A percentile compares a stretch with the other conserved stretches of the same genome.
Evolutionary conservation across 2,329 filamentous ascomycete genomes (phyloP).

Genomic region (Xylariales sp.): DNA sequence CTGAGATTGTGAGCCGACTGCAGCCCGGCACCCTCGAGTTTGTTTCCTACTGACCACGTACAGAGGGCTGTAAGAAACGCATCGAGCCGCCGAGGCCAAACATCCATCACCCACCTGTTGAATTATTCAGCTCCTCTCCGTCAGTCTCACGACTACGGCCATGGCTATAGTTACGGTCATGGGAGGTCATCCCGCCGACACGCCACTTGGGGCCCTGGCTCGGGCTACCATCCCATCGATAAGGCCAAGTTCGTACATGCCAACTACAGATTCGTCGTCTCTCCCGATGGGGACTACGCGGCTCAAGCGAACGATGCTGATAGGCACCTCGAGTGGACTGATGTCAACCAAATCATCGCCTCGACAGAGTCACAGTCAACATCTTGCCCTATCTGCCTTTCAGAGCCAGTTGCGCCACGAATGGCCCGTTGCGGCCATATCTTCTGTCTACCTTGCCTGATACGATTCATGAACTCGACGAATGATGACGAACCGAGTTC

Average conservation of each 20-base stretch:
- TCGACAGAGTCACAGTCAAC: slow-evolving; percentile 84
- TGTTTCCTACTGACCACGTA: too few species aligned
- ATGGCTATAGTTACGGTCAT: slow-evolving; percentile 43
- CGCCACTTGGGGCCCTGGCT: slow-evolving; percentile 78
- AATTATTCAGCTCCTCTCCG: slow-evolving; percentile 80
- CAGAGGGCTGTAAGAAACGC: slow-evolving; percentile 50
- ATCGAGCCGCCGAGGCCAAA: slow-evolving; percentile 80
- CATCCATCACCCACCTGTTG: slow-evolving; percentile 94
- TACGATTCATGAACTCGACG: slow-evolving; percentile 90
- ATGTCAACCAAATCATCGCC: slow-evolving; percentile 85
- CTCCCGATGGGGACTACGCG: slow-evolving; percentile 73
- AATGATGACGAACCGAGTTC: slow-evolving; percentile 63
- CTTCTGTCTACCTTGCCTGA: slow-evolving; percentile 88
- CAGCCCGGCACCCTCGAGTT: too few species aligned
- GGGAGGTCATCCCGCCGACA: slow-evolving; percentile 61
- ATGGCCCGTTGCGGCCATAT: slow-evolving; percentile 99
- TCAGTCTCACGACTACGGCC: slow-evolving; percentile 54
- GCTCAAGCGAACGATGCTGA: slow-evolving; percentile 82
- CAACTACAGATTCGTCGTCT: slow-evolving; percentile 95
- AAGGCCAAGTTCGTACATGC: slow-evolving; percentile 92
- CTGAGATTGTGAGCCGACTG: slow-evolving; percentile 58
- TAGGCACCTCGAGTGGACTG: slow-evolving; percentile 82
- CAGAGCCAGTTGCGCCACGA: slow-evolving; percentile 83
- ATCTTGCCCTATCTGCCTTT: slow-evolving; percentile 92
- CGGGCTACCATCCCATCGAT: slow-evolving; percentile 83